Evolutionary conservation across 2,329 filamentous ascomycete species (phyloP), one percentile per base, ranked within the genome.

Genomic region (Lasiodiplodia gonubiensis): DNA sequence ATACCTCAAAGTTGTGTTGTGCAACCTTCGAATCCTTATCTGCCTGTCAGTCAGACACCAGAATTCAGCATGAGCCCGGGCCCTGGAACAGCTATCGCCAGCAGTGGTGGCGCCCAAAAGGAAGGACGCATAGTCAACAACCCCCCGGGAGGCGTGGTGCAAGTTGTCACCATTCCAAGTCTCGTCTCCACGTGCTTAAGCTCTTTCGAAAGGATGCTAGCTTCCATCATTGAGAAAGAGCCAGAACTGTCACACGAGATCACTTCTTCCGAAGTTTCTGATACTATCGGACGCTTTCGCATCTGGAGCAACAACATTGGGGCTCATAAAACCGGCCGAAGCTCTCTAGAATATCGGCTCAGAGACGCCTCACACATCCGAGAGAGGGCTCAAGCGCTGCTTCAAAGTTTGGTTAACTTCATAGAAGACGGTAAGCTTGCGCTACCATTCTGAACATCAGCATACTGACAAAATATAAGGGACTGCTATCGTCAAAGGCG

Each of bases 241-340:
- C 27, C 21, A 21, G 10, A 54, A 0, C 35, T 21, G 7, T 54
- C 52, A 14, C 7, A 54, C 4, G 52, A 54, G n/a, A 54, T 54
- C 18, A 54, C 12, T 3, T 35, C 52, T 18, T 16, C 16, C 11
- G 37, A 49, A 21, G 61, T 72, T 30, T 51, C 71, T 21, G 73
- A 77, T 52, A 72, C 74, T 33, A 69, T 73, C 16, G 75, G 73
- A 7, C 70, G 75, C n/a, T 76, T 77, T 68, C 73, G 73, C 37
- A 65, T 77, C 0, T 79, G 77, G 77, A 72, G 72, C 10, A 73
- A 74, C 11, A 78, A 78, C 66, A 72, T 76, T 37, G 74, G 75
- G 11, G 76, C 77, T 21, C 76, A 78, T 64, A 70, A 72, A n/a
- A 71, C 65, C 64, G 76, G 76, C 10, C 69, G 71, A 49, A 68